These are phyloP conservation scores for Fagopyrum tataricum DNA, from an alignment of 148 eudicot species.

Conservation along the genomic window DNA sequence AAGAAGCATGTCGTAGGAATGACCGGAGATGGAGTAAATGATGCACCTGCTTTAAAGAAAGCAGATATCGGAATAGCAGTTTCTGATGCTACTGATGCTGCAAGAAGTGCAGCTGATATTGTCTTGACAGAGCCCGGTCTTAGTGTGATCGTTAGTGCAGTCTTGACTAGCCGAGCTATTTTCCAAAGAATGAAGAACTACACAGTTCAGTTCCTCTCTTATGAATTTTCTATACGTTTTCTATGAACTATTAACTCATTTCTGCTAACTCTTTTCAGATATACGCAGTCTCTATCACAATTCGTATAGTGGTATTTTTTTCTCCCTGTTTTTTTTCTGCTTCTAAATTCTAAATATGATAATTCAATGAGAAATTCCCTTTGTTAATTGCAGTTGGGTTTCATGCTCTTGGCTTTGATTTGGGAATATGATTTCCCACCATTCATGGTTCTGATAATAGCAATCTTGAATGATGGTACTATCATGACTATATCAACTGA, in stretches of 20 bases:
- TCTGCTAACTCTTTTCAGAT: constrained; percentile 31
- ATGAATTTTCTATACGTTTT: constrained; percentile 12
- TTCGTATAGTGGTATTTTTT: constrained; percentile 55
- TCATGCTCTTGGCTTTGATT: constrained; percentile 58
- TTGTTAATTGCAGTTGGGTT: constrained; percentile 46
- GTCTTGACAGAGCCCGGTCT: constrained; percentile 64
- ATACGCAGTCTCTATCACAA: constrained; percentile 64
- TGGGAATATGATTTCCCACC: constrained; percentile 75
- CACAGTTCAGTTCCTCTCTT: constrained; percentile 30
- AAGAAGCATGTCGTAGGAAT: constrained; percentile 64
- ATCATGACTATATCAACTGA: constrained; percentile 72
- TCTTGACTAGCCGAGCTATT: constrained; percentile 64
- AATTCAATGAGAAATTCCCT: neutral
- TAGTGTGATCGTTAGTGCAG: constrained; percentile 57
- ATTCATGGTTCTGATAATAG: constrained; percentile 65
- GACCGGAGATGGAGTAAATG: constrained; percentile 76
- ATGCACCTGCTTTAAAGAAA: constrained; percentile 70
- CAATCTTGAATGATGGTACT: constrained; percentile 61
- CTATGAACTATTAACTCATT: neutral
- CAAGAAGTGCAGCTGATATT: constrained; percentile 64
- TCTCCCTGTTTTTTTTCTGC: neutral
- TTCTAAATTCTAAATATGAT: neutral
- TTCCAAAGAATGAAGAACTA: constrained; percentile 73
- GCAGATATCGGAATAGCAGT: constrained; percentile 81
- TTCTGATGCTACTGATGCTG: constrained; percentile 71